These are phyloP conservation scores for Fraxinus paxiana DNA, from an alignment of 305 asterid species.

Conservation along the genomic window DNA sequence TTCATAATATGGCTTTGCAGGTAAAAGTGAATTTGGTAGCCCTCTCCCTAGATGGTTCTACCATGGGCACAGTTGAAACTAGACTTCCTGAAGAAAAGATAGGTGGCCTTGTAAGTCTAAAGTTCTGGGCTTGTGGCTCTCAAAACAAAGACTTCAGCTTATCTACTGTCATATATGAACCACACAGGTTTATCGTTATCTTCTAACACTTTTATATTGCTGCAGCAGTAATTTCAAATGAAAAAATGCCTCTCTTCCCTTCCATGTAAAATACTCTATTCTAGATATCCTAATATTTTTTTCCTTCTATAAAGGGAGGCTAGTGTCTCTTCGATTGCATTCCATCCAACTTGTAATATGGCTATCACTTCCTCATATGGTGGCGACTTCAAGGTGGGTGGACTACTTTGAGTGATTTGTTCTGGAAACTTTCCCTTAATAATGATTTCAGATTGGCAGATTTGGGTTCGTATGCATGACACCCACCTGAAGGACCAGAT, in stretches of 20 bases:
- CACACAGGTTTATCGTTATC: constrained; percentile 64
- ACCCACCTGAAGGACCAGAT: constrained; percentile 34
- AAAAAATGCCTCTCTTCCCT: not conserved
- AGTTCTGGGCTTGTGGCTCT: constrained; percentile 69
- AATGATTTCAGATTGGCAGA: constrained; percentile 39
- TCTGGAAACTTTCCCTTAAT: constrained; percentile 12
- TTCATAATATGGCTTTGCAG: constrained; percentile 35
- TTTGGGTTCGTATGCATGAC: constrained; percentile 58
- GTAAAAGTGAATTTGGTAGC: constrained; percentile 73
- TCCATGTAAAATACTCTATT: not conserved
- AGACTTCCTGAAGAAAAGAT: constrained; percentile 91
- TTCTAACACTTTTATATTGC: constrained; percentile 1
- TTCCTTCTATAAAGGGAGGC: constrained; percentile 49
- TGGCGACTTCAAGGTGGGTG: constrained; percentile 80
- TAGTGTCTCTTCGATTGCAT: constrained; percentile 64
- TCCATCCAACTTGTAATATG: constrained; percentile 69
- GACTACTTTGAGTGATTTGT: constrained; percentile 11
- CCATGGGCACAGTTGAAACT: constrained; percentile 81
- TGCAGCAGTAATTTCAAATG: not conserved
- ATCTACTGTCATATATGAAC: constrained; percentile 89
- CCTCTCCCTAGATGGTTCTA: constrained; percentile 73
- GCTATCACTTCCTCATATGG: constrained; percentile 75
- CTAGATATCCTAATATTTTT: constrained; percentile 13
- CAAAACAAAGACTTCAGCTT: constrained; percentile 61
- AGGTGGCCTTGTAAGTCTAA: constrained; percentile 78